Evolutionary conservation across 2,329 filamentous ascomycete genomes (phyloP).

Genomic region (Xylogone sp.): DNA sequence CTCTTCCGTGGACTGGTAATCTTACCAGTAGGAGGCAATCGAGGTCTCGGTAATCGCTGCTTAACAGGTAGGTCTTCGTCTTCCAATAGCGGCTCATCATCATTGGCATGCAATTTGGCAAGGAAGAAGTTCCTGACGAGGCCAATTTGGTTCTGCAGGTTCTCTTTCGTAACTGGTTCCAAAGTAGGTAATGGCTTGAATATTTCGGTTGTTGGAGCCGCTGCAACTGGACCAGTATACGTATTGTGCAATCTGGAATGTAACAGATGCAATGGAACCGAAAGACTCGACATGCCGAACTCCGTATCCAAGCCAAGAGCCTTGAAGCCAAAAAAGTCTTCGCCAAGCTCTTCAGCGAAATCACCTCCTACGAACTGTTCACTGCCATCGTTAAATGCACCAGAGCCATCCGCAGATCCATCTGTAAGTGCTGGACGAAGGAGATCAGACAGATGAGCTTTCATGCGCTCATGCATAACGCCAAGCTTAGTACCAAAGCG

Average conservation of each 20-base stretch:
- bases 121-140: constrained; percentile 90
- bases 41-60: constrained; percentile 62
- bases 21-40: constrained; percentile 74
- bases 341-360: constrained; percentile 94
- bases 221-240: constrained; percentile 65
- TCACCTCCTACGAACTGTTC: constrained; percentile 96
- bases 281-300: constrained; percentile 81
- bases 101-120: constrained; percentile 79
- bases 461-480: constrained; percentile 92
- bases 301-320: constrained; percentile 90
- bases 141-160: constrained; percentile 75
- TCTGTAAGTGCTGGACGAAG: constrained; percentile 85
- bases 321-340: constrained; percentile 99
- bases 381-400: constrained; percentile 92
- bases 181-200: constrained; percentile 67
- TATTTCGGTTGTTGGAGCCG: constrained; percentile 45
- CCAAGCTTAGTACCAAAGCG: constrained; percentile 73
- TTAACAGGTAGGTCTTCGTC: constrained; percentile 94
- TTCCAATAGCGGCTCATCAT: constrained; percentile 79
- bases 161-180: constrained; percentile 76
- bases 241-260: constrained; percentile 86
- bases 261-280: constrained; percentile 88
- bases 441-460: constrained; percentile 85
- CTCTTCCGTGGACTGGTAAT: constrained; percentile 82
- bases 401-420: constrained; percentile 76